Conservation (phyloP, 768 basidiomycete genomes). For the Calocera cornea region DNA sequence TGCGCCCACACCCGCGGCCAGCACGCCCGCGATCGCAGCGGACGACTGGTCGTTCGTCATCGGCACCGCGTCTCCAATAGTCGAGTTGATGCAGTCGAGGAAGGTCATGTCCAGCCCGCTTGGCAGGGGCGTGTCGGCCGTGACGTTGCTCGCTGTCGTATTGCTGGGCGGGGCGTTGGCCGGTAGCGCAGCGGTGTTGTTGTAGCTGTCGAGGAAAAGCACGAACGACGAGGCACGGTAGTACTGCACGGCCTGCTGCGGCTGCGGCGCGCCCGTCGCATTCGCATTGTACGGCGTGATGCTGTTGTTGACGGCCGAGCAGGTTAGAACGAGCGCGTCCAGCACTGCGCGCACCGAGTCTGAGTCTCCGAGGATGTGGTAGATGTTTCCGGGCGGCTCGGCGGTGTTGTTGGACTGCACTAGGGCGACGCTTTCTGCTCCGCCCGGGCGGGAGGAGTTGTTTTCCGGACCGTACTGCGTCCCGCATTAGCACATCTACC, state of each 20-base stretch:
- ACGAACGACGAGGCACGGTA: slow-evolving; percentile 11
- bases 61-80: slow-evolving; percentile 8
- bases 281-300: background rate
- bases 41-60: slow-evolving; percentile 6
- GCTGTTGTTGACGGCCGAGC: background rate
- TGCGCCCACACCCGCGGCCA: background rate
- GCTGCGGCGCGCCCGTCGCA: background rate
- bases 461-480: slow-evolving; percentile 9
- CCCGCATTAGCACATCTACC: background rate
- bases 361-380: slow-evolving; percentile 7
- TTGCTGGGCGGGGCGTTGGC: slow-evolving; percentile 7
- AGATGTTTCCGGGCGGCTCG: background rate
- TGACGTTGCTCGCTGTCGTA: slow-evolving; percentile 5
- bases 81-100: slow-evolving; percentile 9
- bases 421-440: background rate
- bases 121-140: slow-evolving; percentile 5
- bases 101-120: slow-evolving; percentile 4
- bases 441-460: slow-evolving; percentile 11
- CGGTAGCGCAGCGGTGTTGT: background rate
- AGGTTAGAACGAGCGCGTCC: slow-evolving; percentile 5
- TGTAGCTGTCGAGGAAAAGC: slow-evolving; percentile 5
- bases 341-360: slow-evolving; percentile 5
- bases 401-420: slow-evolving; percentile 3
- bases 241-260: slow-evolving; percentile 10
- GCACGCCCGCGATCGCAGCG: background rate